Evolutionary conservation across 805 yeast genomes (phyloP).

Genomic region (Nakazawaea wickerhamii): DNA sequence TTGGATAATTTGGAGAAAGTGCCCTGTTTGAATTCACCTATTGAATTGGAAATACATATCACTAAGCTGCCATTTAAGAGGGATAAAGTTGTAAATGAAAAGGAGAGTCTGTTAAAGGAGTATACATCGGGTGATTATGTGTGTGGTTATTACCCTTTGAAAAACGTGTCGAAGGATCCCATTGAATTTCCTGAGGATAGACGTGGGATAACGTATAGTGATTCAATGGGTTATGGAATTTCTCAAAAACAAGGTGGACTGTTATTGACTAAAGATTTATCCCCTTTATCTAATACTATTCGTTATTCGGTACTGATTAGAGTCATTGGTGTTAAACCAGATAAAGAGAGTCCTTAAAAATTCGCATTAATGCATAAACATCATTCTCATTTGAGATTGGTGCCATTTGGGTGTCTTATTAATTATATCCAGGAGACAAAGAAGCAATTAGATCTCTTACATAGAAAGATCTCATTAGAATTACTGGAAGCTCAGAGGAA

Average conservation of each 20-base stretch:
- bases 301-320: constrained; percentile 51
- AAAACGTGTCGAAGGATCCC: constrained; percentile 33
- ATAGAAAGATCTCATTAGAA: constrained; percentile 4
- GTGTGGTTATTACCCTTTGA: constrained; percentile 47
- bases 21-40: background rate
- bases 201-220: constrained; percentile 24
- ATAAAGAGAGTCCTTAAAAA: constrained; percentile 23
- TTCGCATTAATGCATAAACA: constrained; percentile 18
- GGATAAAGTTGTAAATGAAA: background rate
- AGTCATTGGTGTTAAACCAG: constrained; percentile 35
- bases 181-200: constrained; percentile 37
- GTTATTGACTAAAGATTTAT: constrained; percentile 41
- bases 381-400: constrained; percentile 21
- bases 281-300: constrained; percentile 31
- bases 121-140: constrained; percentile 65
- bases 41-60: background rate
- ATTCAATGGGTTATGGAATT: constrained; percentile 51
- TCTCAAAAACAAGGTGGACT: constrained; percentile 47
- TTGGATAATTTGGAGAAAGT: constrained; percentile 6
- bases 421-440: constrained; percentile 10
- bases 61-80: background rate
- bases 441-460: constrained; percentile 8
- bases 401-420: constrained; percentile 23
- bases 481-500: constrained; percentile 5
- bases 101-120: constrained; percentile 38